A percentile compares a stretch with the other conserved stretches of the same genome.
Conservation (phyloP, 371 early-diverging fungal genomes). For the Rhizopus microsporus region DNA sequence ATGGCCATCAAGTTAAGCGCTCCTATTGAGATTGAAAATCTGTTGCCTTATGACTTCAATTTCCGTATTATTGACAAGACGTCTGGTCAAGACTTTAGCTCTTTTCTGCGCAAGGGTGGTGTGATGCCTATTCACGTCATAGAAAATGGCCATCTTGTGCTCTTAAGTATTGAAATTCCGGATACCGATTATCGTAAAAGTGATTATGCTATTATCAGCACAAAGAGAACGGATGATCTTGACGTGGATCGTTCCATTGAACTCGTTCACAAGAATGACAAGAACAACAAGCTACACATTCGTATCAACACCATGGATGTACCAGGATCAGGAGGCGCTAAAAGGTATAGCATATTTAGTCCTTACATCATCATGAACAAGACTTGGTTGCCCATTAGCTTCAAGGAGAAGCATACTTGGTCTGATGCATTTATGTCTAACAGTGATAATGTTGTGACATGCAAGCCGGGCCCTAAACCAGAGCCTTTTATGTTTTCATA, state of each 20-base stretch:
- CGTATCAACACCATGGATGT: conserved; percentile 57
- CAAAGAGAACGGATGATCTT: conserved; percentile 70
- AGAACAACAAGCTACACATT: conserved; percentile 69
- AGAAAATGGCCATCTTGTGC: conserved; percentile 80
- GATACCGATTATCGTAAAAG: conserved; percentile 72
- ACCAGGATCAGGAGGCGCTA: conserved; percentile 69
- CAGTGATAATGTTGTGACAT: conserved; percentile 55
- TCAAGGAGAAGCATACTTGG: conserved; percentile 81
- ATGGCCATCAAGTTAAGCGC: conserved; percentile 85
- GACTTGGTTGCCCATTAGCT: conserved; percentile 79
- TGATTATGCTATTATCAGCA: conserved; percentile 86
- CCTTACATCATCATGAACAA: conserved; percentile 91
- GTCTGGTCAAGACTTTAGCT: conserved; percentile 61
- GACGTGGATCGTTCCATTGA: conserved; percentile 71
- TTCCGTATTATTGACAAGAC: conserved; percentile 80
- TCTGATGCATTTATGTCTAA: conserved; percentile 71
- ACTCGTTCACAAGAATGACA: conserved; percentile 67
- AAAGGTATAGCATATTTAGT: conserved; percentile 66
- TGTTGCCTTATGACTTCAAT: conserved; percentile 87
- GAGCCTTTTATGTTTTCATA: conserved; percentile 95
- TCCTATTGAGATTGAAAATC: conserved; percentile 94
- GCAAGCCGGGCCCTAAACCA: conserved; percentile 42
- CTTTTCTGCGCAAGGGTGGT: conserved; percentile 71
- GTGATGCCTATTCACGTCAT: conserved; percentile 82
- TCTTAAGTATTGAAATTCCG: conserved; percentile 74